Percentiles rank a stretch among this genome's conserved stretches.
These are phyloP conservation scores for Aspergillus cavernicola DNA, from an alignment of 495 filamentous ascomycete genomes.

Conservation along the genomic window DNA sequence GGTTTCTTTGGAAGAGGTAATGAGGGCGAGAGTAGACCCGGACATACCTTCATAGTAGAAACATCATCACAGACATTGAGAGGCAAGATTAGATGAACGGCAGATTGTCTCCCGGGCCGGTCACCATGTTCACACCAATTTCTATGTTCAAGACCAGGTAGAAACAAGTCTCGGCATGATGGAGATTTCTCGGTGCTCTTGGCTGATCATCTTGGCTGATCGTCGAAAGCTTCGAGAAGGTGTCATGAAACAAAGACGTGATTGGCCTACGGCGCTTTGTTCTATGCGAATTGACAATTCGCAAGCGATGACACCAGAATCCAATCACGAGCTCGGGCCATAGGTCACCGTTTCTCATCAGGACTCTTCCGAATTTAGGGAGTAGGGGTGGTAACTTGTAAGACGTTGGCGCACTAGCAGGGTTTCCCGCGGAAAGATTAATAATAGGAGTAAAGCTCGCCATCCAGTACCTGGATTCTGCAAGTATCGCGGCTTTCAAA, in stretches of 20 bases:
- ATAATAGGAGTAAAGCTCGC: conserved; percentile 1
- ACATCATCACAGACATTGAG: neutral
- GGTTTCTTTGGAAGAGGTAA: neutral
- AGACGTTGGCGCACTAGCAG: conserved; percentile 2
- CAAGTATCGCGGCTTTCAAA: neutral
- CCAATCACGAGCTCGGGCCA: conserved; percentile 1
- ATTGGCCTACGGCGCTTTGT: neutral
- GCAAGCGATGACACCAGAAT: neutral
- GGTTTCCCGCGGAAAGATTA: conserved; percentile 19
- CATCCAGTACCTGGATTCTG: conserved; percentile 6
- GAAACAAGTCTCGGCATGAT: neutral
- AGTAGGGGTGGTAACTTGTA: neutral
- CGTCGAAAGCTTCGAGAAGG: conserved; percentile 3
- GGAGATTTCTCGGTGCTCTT: neutral
- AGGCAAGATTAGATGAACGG: neutral
- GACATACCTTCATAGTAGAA: neutral
- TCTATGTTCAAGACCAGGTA: neutral
- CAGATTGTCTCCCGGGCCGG: neutral
- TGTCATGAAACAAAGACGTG: neutral
- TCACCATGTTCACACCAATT: neutral
- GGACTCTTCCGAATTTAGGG: neutral
- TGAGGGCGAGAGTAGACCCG: neutral
- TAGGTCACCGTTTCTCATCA: neutral
- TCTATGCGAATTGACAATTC: neutral
- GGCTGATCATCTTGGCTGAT: neutral